phyloP scores from a whole-genome alignment of 202 grass and related monocot species.

The Panicum hallii region DNA sequence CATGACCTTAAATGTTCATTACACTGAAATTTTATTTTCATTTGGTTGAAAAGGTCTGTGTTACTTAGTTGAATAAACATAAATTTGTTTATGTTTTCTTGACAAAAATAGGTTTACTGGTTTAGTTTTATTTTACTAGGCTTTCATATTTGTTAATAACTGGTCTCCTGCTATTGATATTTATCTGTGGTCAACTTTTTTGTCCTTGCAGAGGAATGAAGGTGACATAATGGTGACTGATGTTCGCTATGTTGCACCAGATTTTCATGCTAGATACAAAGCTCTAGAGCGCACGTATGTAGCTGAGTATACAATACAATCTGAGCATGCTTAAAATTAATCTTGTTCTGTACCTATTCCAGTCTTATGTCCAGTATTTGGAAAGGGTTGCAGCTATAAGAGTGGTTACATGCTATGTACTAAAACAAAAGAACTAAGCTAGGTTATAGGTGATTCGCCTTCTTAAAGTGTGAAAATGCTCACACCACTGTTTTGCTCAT shows the following conservation, averaged over 20 bases:
- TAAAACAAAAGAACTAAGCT: slow-evolving; percentile 25
- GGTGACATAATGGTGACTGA: slow-evolving; percentile 93
- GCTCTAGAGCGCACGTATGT: slow-evolving; percentile 93
- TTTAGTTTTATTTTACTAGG: background rate
- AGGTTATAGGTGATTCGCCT: background rate
- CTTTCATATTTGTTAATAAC: slow-evolving; percentile 31
- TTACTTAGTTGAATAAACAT: slow-evolving; percentile 24
- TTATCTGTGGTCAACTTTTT: slow-evolving; percentile 20
- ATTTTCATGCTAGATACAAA: slow-evolving; percentile 98
- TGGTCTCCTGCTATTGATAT: slow-evolving; percentile 39
- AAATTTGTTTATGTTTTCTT: background rate
- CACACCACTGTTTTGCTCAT: slow-evolving; percentile 20
- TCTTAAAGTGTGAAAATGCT: slow-evolving; percentile 40
- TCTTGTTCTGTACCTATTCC: slow-evolving; percentile 41
- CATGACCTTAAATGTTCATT: background rate
- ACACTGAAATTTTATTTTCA: slow-evolving; percentile 23
- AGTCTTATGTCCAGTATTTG: slow-evolving; percentile 36
- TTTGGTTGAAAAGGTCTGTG: slow-evolving; percentile 23
- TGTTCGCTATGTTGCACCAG: slow-evolving; percentile 75
- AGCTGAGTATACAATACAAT: slow-evolving; percentile 48
- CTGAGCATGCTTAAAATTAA: slow-evolving; percentile 24
- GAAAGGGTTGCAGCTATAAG: slow-evolving; percentile 22
- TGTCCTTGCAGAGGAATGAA: slow-evolving; percentile 80
- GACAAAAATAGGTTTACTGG: background rate
- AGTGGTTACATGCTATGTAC: slow-evolving; percentile 23